Conservation (phyloP, 768 basidiomycete species). For the Pleurotus djamor region DNA sequence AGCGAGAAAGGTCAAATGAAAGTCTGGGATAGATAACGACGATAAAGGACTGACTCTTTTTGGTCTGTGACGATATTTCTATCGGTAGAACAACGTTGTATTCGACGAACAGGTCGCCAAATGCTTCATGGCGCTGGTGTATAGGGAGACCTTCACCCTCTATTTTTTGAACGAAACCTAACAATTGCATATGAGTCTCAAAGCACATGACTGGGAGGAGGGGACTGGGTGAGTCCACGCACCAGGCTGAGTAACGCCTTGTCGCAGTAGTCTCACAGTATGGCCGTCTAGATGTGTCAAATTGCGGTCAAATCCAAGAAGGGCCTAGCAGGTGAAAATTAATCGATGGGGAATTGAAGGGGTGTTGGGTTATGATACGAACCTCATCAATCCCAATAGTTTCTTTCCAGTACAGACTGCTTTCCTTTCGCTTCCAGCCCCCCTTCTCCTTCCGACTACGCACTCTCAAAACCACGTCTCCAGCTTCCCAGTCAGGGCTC, state of each 20-base stretch:
- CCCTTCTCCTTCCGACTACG: slow-evolving; percentile 76
- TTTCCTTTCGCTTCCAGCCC: slow-evolving; percentile 87
- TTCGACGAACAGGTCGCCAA: slow-evolving; percentile 89
- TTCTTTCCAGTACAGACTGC: slow-evolving; percentile 89
- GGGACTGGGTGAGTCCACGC: slow-evolving; percentile 12
- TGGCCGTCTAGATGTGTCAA: slow-evolving; percentile 92
- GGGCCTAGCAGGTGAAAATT: slow-evolving; percentile 51
- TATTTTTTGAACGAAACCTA: slow-evolving; percentile 84
- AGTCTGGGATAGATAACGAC: neutral
- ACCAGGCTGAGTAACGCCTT: slow-evolving; percentile 92
- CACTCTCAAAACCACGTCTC: slow-evolving; percentile 88
- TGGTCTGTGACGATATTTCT: slow-evolving; percentile 62
- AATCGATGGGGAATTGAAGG: neutral
- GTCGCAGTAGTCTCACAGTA: slow-evolving; percentile 62
- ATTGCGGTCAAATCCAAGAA: slow-evolving; percentile 95
- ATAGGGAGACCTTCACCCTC: slow-evolving; percentile 90
- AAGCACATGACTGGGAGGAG: neutral
- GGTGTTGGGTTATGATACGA: neutral
- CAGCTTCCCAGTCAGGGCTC: slow-evolving; percentile 93
- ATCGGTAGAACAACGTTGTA: slow-evolving; percentile 90
- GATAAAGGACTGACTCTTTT: slow-evolving; percentile 61
- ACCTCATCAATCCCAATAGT: slow-evolving; percentile 92
- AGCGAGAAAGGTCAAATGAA: too few species aligned
- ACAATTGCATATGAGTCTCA: neutral
- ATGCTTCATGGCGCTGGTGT: slow-evolving; percentile 44